Base-by-base conservation (phyloP, 1,284 basidiomycete genomes). In the Leccinum pallidistipes region DNA sequence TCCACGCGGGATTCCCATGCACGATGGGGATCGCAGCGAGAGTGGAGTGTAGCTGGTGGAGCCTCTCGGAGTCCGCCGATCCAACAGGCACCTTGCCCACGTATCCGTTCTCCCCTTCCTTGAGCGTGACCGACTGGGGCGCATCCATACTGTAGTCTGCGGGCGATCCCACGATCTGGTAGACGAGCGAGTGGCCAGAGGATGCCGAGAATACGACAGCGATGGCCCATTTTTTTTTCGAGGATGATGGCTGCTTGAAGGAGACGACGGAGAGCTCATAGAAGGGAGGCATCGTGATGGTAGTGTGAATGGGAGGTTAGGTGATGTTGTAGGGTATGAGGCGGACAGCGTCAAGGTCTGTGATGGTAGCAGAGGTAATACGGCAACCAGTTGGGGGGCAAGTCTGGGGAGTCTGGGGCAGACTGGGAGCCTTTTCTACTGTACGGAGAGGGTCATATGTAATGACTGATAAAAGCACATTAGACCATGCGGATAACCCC, bases 101-200 rank as follows among this genome's bases (percentile, higher is more conserved):
- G 36, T 75, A 74, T 12, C 64, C 71, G 40, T 66, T 72, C 29
- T 73, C 73, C 31, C 74, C 71, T 36, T 64, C 63, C 53, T 69
- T 71, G 7, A 73, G 66, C 0, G 74, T 72, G 60, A 75, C 72
- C 1, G 72, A 73, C 59, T 75, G 74, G 3, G 72, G 72, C 1
- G 61, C 73, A 16, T 76, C 72, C 3, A 74, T 62, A 38, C 64
- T 63, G 53, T 72, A 76, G 68, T 74, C 71, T 47, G 65, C 12
- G 21, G 57, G n/a, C 1, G 69, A 69, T 27, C 74, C 74, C 10
- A 62, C 24, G 59, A 74, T 72, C 47, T 75, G 73, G 58, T 74
- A 74, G n/a, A 74, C 51, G 57, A 74, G 62, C 1, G 74, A 74
- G 60, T 70, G 64, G 47, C 62, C 71, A 2, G 74, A 68, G 24